These are phyloP conservation scores for Curvularia sp. DNA, from an alignment of 2,329 filamentous ascomycete species.

Conservation along the genomic window DNA sequence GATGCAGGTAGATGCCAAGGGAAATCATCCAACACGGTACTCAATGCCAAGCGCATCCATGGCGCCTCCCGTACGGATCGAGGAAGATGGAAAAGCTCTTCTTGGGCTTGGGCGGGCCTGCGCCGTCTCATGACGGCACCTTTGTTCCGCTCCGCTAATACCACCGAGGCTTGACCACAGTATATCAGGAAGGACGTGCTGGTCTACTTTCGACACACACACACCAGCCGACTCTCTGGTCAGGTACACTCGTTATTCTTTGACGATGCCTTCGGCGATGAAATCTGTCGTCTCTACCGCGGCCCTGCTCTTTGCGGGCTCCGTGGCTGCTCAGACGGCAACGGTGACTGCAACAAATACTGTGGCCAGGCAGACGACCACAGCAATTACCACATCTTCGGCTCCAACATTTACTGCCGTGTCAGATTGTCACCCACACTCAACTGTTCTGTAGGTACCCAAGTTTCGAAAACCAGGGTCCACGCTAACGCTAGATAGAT, in stretches of 20 bases:
- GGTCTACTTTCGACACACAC: conserved; percentile 6
- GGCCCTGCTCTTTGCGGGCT: conserved; percentile 18
- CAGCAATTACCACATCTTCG: conserved; percentile 11
- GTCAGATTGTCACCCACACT: conserved; percentile 62
- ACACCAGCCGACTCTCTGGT: conserved; percentile 6
- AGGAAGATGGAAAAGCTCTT: conserved; percentile 24
- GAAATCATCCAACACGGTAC: conserved; percentile 41
- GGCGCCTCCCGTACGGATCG: conserved; percentile 9
- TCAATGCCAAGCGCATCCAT: conserved; percentile 32
- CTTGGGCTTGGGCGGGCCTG: conserved; percentile 11
- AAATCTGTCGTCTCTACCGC: conserved; percentile 6
- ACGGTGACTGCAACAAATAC: conserved; percentile 16
- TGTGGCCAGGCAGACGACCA: conserved; percentile 2
- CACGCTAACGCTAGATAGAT: conserved; percentile 43
- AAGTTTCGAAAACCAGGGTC: neutral
- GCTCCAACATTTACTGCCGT: conserved; percentile 54
- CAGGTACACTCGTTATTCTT: conserved; percentile 2
- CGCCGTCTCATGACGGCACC: conserved; percentile 26
- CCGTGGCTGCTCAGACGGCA: conserved; percentile 27
- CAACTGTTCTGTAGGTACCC: conserved; percentile 51
- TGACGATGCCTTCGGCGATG: conserved; percentile 23
- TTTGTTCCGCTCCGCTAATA: conserved; percentile 15
- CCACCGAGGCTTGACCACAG: conserved; percentile 9
- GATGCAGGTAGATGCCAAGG: conserved; percentile 27
- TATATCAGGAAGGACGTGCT: conserved; percentile 32